Evolutionary conservation across 2,329 filamentous ascomycete species (phyloP).

Genomic region (Fusarium tupiense): DNA sequence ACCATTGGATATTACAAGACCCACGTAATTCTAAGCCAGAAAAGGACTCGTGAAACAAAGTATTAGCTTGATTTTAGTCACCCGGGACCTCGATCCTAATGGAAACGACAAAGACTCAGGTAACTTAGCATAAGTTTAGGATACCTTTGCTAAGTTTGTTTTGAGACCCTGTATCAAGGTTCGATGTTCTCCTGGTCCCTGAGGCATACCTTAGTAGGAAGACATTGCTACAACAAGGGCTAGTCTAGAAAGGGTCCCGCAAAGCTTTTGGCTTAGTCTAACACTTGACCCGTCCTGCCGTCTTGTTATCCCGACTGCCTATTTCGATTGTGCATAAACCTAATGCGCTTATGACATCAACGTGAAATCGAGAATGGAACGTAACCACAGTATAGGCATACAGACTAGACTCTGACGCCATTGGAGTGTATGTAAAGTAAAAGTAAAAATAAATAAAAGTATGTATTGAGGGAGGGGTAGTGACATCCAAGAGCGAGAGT

Average conservation of each 20-base stretch:
- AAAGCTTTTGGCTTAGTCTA: background rate
- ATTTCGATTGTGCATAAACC: background rate
- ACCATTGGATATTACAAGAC: slow-evolving; percentile 25
- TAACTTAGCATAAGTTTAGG: background rate
- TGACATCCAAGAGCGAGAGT: background rate
- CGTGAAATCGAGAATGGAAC: slow-evolving; percentile 13
- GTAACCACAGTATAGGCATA: background rate
- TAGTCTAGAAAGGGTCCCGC: background rate
- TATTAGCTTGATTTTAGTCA: background rate
- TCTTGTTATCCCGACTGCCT: background rate
- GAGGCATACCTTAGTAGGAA: background rate
- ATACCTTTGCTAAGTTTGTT: background rate
- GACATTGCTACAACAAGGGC: background rate
- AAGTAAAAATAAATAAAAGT: background rate
- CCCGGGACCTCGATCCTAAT: background rate
- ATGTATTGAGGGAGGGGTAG: slow-evolving; percentile 2
- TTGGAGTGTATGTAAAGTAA: background rate
- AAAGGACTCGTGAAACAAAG: slow-evolving; percentile 37
- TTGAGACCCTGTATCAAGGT: background rate
- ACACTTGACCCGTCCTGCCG: background rate
- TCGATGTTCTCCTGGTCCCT: background rate
- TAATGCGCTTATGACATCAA: background rate
- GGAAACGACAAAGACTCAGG: background rate
- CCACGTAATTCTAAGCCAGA: slow-evolving; percentile 23
- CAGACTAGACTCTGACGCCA: slow-evolving; percentile 10